Percentiles rank a stretch among this genome's conserved stretches.
phyloP scores from a whole-genome alignment of 257 asterid species.

The Ehretia macrophylla region DNA sequence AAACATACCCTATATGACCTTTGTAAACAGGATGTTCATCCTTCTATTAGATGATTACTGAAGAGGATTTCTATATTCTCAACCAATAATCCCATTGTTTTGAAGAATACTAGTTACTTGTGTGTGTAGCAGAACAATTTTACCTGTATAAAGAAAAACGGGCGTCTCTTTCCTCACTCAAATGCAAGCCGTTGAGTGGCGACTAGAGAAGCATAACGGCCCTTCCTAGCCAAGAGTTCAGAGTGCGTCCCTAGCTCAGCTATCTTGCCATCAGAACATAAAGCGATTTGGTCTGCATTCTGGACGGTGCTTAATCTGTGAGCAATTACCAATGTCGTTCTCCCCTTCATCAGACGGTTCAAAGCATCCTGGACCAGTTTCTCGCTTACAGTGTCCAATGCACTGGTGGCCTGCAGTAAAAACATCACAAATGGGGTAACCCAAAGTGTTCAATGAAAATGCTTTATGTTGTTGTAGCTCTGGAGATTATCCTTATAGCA shows the following conservation, averaged over 20 bases:
- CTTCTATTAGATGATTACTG: neutral
- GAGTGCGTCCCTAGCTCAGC: slow-evolving; percentile 86
- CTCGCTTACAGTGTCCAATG: slow-evolving; percentile 87
- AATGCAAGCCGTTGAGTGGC: slow-evolving; percentile 89
- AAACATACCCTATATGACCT: no score
- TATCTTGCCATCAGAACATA: slow-evolving; percentile 81
- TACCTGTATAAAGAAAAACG: neutral
- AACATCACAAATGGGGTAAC: slow-evolving; percentile 5
- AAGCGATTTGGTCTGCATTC: slow-evolving; percentile 76
- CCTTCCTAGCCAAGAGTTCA: slow-evolving; percentile 62
- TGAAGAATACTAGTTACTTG: neutral
- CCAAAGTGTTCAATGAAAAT: neutral
- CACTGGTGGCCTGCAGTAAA: slow-evolving; percentile 82
- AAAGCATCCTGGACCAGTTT: slow-evolving; percentile 89
- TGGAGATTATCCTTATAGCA: no score
- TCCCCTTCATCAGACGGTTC: slow-evolving; percentile 86
- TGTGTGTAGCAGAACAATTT: no score
- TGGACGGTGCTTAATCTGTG: slow-evolving; percentile 97
- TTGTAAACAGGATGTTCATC: no score
- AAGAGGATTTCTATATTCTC: neutral
- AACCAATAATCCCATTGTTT: neutral
- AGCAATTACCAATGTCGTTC: slow-evolving; percentile 93
- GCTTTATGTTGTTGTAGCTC: no score
- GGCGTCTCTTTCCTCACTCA: no score
- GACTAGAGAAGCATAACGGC: slow-evolving; percentile 80